Evolutionary conservation across 2,329 filamentous ascomycete species (phyloP).

Genomic region (Cordyceps cateniannulata): DNA sequence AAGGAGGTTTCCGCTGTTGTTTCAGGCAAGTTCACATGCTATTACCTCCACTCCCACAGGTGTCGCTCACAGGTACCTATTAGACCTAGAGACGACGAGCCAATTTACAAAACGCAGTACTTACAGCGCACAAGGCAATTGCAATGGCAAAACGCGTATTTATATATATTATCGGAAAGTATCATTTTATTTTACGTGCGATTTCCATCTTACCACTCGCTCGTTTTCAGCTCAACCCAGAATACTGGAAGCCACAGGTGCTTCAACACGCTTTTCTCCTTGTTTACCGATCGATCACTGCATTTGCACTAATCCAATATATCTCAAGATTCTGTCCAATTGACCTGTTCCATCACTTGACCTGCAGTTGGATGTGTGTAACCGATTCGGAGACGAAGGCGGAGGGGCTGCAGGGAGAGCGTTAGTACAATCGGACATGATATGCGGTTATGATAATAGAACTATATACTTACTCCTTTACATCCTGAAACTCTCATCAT

Average conservation of each 20-base stretch:
- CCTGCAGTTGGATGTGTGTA: constrained; percentile 66
- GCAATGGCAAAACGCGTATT: neutral
- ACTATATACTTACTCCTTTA: constrained; percentile 68
- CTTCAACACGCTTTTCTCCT: neutral
- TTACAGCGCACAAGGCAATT: neutral
- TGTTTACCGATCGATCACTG: constrained; percentile 21
- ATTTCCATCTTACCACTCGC: neutral
- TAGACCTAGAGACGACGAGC: too few species aligned
- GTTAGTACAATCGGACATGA: constrained; percentile 13
- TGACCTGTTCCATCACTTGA: constrained; percentile 82
- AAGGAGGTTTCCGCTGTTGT: neutral
- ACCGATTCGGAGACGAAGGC: constrained; percentile 77
- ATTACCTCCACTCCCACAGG: neutral
- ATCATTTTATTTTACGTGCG: neutral
- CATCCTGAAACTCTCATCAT: constrained; percentile 80
- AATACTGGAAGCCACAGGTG: neutral
- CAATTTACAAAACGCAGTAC: neutral
- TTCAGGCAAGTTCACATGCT: neutral
- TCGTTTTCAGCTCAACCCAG: neutral
- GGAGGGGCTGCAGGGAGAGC: constrained; percentile 56
- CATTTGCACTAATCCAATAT: neutral
- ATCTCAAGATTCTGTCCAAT: constrained; percentile 78
- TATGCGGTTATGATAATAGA: neutral
- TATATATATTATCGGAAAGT: neutral
- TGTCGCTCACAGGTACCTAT: too few species aligned